Base-by-base conservation (phyloP, 768 basidiomycete species). In the Cubamyces lactineus region DNA sequence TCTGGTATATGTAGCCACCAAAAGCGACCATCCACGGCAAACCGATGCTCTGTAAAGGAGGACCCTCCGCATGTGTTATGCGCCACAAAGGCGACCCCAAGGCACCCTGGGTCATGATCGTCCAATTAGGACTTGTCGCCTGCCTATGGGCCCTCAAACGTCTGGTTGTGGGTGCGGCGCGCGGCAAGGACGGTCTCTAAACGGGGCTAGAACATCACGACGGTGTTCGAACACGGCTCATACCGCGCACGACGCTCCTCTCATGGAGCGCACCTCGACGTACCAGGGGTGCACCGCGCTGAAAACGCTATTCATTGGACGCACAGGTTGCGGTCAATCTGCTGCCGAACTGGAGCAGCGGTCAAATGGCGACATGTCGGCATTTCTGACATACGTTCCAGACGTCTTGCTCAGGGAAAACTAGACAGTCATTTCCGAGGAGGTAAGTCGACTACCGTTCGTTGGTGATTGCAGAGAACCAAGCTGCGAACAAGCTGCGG, bases 381-480 rank as follows among this genome's bases (percentile, higher is more conserved):
- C 47, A 23, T 23, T 16, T 19, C 23, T 34, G 34, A 34, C 34
- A 34, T 38, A 26, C 19, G 21, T 40, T 42, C 30, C 7, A 12
- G 11, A 13, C 11, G 45, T 21, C 45, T 12, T 46, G 23, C 30
- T 40, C 42, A 43, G 43, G 28, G 43, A 5, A 19, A 23, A n/a
- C 40, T 15, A 6, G 9, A 21, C 26, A 24, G 24, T 50, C 23
- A 58, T 58, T 24, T 50, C 57, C 57, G 57, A 58, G 57, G 57
- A 41, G 57, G 48, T 24, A 42, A 42, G 5, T n/a, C 39, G n/a
- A 50, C 43, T 58, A 24, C 57, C 57, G 11, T 58, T 16, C 23
- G 12, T 13, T 38, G 17, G 11, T 30, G 48, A 30, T 40, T 39
- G 48, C 8, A 42, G 24, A 39, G 23, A 47, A 26, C 13, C 15